Base-by-base conservation (phyloP, 257 asterid genomes). In the Solanum virginianum region DNA sequence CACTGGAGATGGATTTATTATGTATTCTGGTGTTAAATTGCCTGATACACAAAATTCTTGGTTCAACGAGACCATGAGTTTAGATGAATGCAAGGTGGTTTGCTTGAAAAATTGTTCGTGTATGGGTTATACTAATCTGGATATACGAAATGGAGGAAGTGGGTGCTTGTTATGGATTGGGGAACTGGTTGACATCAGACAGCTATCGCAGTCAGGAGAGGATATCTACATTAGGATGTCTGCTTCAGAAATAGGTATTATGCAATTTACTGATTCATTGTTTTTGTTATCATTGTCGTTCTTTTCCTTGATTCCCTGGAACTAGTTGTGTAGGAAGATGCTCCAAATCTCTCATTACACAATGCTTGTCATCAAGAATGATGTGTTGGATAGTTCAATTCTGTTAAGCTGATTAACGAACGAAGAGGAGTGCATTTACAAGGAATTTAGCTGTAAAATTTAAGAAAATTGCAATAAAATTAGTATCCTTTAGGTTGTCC, bases 121-220 rank as follows among this genome's bases (percentile, higher is more conserved):
- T 53, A 57, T 71, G 75, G 89, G 88, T 54, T 88, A 85, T 62
- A 83, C 91, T 55, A 83, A 83, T 54, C 54, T 84, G 12, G 88
- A 82, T 32, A 65, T 85, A 77, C 81, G 82, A 47, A 79, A 39
- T 62, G 79, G 77, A 51, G 88, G 87, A 71, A 80, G 81, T 3
- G 92, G 89, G 43, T 89, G 92, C 82, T 79, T 88, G 83, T 51
- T 87, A 13, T 89, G 92, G 90, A 80, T 51, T 1, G 84, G 53
- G 2, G 88, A 85, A 16, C 85, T 89, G 26, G 11, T 85, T 79
- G 92, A 90, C 84, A 87, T 88, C 41, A 74, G 75, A 65, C 68
- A 81, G 63, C 18, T 85, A 11, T 8, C 83, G 20, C 20, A 41
- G 20, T 88, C 72, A 47, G 89, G 91, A 32, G 84, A 90, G 65